phyloP scores from a whole-genome alignment of 108 stramenopile species.

The Schizochytrium sp. region DNA sequence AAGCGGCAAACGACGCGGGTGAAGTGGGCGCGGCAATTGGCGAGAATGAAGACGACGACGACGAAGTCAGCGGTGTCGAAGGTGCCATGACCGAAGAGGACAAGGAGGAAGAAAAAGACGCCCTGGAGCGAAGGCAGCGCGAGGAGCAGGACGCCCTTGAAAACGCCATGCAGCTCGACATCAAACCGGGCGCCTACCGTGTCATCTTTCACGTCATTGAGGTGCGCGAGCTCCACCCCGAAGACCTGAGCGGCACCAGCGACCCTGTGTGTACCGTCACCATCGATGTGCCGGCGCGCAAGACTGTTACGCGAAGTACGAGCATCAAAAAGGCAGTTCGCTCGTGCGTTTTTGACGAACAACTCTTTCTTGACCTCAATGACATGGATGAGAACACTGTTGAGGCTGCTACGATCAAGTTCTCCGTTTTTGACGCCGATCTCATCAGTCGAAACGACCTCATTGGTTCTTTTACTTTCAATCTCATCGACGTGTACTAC shows the following conservation, averaged over 20 bases:
- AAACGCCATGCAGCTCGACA: slow-evolving; percentile 2
- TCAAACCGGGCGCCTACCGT: slow-evolving; percentile 48
- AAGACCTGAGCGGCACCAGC: slow-evolving; percentile 37
- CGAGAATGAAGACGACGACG: neutral
- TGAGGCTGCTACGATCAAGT: slow-evolving; percentile 31
- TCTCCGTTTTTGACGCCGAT: slow-evolving; percentile 28
- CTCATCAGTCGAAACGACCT: slow-evolving; percentile 25
- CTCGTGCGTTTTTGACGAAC: slow-evolving; percentile 44
- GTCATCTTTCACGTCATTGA: slow-evolving; percentile 57
- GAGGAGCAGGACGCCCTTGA: slow-evolving; percentile 24
- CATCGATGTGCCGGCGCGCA: slow-evolving; percentile 29
- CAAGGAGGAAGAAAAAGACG: slow-evolving; percentile 14
- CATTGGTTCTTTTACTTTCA: slow-evolving; percentile 30
- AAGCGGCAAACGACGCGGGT: too few relatives aligned
- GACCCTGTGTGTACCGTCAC: slow-evolving; percentile 46
- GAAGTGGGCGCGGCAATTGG: too few relatives aligned
- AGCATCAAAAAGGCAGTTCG: neutral
- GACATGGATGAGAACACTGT: slow-evolving; percentile 34
- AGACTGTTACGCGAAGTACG: slow-evolving; percentile 15
- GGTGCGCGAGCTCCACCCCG: slow-evolving; percentile 47
- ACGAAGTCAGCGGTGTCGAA: neutral
- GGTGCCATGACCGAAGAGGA: neutral
- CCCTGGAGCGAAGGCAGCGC: neutral
- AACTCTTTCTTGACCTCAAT: slow-evolving; percentile 32
- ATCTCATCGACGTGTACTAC: slow-evolving; percentile 28